A percentile compares a stretch with the other conserved stretches of the same genome.
Evolutionary conservation across 2,329 filamentous ascomycete species (phyloP).

Genomic region (Calonectria pseudoturangicola): DNA sequence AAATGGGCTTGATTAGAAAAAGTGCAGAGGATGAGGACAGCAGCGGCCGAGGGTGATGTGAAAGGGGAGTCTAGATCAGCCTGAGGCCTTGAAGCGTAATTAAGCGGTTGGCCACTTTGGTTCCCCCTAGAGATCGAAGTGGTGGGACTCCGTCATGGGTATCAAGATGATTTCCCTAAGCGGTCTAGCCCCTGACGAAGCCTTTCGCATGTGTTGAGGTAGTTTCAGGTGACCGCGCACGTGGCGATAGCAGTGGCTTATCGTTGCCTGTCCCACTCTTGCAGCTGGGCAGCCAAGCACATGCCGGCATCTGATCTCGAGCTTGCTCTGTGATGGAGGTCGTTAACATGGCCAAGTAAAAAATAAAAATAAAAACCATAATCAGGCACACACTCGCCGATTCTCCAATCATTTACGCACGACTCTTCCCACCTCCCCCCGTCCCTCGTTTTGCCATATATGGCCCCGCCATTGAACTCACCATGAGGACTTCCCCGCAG

Average conservation of each 20-base stretch:
- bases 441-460: conserved; percentile 40
- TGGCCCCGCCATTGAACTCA: conserved; percentile 48
- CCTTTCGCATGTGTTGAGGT: conserved; percentile 43
- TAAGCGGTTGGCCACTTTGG: conserved; percentile 52
- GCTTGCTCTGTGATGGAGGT: not conserved
- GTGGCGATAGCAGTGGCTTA: conserved; percentile 38
- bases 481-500: conserved; percentile 59
- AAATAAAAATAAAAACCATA: not conserved
- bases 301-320: conserved; percentile 1
- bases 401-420: conserved; percentile 17
- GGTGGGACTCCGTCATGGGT: conserved; percentile 58
- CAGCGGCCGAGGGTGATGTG: conserved; percentile 34
- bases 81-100: conserved; percentile 53
- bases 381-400: conserved; percentile 27
- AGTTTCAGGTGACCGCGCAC: conserved; percentile 42
- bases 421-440: conserved; percentile 5
- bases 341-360: not conserved
- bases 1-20: not conserved
- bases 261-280: conserved; percentile 2
- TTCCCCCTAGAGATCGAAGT: conserved; percentile 54
- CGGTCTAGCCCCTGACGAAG: conserved; percentile 47
- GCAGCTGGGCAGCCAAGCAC: conserved; percentile 20
- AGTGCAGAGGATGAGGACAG: not conserved
- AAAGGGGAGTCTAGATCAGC: conserved; percentile 48
- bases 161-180: conserved; percentile 51